These are phyloP conservation scores for Triticum timopheevii DNA, from an alignment of 176 grass and related monocot genomes.

Conservation along the genomic window DNA sequence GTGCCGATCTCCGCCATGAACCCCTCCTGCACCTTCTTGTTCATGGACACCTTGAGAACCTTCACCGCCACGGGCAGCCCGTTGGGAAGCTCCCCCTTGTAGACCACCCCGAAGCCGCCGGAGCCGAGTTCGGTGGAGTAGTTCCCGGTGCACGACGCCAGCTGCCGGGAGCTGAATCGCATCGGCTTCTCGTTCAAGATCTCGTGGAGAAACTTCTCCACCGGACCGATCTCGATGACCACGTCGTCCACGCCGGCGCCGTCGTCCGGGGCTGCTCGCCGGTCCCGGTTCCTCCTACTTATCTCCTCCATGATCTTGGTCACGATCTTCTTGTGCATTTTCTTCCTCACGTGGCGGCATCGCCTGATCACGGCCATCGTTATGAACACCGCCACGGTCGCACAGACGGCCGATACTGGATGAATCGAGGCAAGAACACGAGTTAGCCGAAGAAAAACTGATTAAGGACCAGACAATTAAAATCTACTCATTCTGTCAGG, in stretches of 20 bases:
- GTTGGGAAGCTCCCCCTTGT: conserved; percentile 55
- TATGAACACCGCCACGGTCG: neutral
- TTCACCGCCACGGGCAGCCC: conserved; percentile 55
- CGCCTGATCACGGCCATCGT: conserved; percentile 17
- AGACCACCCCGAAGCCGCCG: conserved; percentile 71
- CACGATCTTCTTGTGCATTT: conserved; percentile 18
- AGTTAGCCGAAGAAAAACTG: neutral
- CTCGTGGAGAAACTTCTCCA: conserved; percentile 56
- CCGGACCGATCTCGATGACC: conserved; percentile 49
- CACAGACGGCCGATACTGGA: conserved; percentile 25
- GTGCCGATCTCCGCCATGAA: conserved; percentile 84
- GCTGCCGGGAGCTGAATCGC: conserved; percentile 52
- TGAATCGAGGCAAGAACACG: neutral
- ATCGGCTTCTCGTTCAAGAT: conserved; percentile 59
- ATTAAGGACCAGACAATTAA: neutral
- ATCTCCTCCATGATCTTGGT: neutral
- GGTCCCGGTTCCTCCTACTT: neutral
- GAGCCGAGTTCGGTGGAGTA: conserved; percentile 48
- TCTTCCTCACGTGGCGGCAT: neutral
- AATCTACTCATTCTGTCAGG: neutral
- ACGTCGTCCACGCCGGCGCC: neutral
- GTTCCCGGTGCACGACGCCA: conserved; percentile 37
- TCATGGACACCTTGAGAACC: conserved; percentile 54
- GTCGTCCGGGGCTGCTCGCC: neutral
- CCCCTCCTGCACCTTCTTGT: conserved; percentile 48